Base-by-base conservation (phyloP, 208 protist species). In the Paratrypanosoma confusum region DNA sequence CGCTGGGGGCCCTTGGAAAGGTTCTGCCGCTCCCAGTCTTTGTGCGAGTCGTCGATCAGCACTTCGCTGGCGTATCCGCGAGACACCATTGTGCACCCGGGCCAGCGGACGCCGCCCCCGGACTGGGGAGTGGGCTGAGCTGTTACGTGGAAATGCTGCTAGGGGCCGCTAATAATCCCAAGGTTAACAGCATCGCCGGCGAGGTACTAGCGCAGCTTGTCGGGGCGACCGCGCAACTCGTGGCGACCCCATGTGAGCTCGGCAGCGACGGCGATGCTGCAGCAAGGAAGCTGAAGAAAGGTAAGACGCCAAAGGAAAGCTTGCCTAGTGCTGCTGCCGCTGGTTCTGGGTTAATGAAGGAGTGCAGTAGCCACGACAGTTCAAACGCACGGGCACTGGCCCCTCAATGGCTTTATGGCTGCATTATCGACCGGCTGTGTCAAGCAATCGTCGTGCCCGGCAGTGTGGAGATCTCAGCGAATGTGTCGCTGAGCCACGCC, bases 121-220 rank as follows among this genome's bases (percentile, higher is more conserved):
- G 47, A 17, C 45, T 40, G 23, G 36, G 46, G 27, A 34, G 51
- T 37, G 71, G 34, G 22, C 57, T 75, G 21, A 34, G 35, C n/a
- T 41, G 25, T 21, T 83, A 87, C 36, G 32, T 55, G 17, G 53
- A 50, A 25, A 63, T 66, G 45, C 64, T 92, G 16, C 48, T 92
- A 20, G 28, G 39, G 8, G 68, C 58, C 26, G 76, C 76, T 14
- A 71, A 62, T 33, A 92, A 89, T 48, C 72, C 81, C 57, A 92
- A 92, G 50, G 64, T 92, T 22, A 73, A 60, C 17, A 92, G 74
- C 48, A 62, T 86, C 17, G 65, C 67, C 1, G 83, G 83, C 3
- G 83, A 89, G 18, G 71, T 85, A 6, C 82, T 87, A 61, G 67
- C 71, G 4, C 67, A 78, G 44, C 38, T 77, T 0, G 57, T 50